Conservation (phyloP, 2,329 filamentous ascomycete species). For the Alternaria arbusti region DNA sequence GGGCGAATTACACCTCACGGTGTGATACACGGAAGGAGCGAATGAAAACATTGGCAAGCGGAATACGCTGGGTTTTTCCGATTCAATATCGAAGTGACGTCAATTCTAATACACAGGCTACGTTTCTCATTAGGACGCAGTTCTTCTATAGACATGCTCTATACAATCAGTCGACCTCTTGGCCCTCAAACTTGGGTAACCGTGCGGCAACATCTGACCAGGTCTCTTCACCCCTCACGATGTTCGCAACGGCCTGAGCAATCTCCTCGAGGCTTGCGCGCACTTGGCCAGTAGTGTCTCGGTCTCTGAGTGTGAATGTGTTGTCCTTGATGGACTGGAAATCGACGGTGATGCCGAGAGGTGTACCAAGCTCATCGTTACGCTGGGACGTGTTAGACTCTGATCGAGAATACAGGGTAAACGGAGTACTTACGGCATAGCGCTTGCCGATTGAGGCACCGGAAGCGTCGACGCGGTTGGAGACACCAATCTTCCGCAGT, state of each 20-base stretch:
- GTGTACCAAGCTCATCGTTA: conserved; percentile 95
- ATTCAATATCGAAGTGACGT: neutral
- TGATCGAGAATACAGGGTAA: neutral
- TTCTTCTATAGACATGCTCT: neutral
- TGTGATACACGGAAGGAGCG: neutral
- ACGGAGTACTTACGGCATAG: conserved; percentile 57
- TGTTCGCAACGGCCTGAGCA: conserved; percentile 71
- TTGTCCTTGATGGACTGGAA: conserved; percentile 93
- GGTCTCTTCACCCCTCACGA: conserved; percentile 67
- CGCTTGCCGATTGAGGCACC: conserved; percentile 93
- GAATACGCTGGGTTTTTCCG: neutral
- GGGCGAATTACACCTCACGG: neutral
- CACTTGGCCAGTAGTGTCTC: conserved; percentile 87
- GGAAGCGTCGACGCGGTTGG: conserved; percentile 87
- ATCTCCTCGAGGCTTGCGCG: conserved; percentile 83
- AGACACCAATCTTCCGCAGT: conserved; percentile 77
- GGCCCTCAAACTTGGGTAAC: conserved; percentile 78
- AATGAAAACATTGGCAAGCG: neutral
- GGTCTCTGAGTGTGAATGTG: conserved; percentile 85
- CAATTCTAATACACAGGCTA: neutral
- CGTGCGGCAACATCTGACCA: conserved; percentile 77
- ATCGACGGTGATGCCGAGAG: conserved; percentile 90
- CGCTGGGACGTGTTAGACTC: conserved; percentile 54
- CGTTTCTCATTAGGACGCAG: neutral
- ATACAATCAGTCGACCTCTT: conserved; percentile 40